Percentiles rank a stretch among this genome's conserved stretches.
These are phyloP conservation scores for Naganishia friedmannii DNA, from an alignment of 768 basidiomycete species.

Conservation along the genomic window DNA sequence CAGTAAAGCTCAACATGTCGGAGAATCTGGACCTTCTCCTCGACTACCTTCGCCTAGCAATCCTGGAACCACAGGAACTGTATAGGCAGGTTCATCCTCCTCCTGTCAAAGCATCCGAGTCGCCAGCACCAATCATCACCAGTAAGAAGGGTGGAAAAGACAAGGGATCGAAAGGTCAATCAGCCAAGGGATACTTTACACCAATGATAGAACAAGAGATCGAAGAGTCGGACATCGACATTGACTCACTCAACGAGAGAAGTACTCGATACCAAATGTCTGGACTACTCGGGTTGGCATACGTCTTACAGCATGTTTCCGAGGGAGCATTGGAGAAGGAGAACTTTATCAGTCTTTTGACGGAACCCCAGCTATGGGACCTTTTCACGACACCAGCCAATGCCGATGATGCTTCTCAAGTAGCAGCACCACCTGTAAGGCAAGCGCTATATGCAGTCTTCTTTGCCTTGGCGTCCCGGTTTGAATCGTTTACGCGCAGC, in stretches of 20 bases:
- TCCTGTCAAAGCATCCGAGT: conserved; percentile 32
- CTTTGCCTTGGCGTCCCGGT: conserved; percentile 10
- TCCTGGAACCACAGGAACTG: conserved; percentile 45
- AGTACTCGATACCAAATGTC: conserved; percentile 38
- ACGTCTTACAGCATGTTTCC: conserved; percentile 36
- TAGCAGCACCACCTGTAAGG: conserved; percentile 63
- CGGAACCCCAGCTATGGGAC: conserved; percentile 20
- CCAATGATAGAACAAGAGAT: conserved; percentile 29
- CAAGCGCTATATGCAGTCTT: conserved; percentile 67
- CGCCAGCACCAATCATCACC: conserved; percentile 8
- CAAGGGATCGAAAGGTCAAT: not conserved
- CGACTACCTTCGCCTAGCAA: conserved; percentile 47
- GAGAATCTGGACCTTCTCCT: conserved; percentile 39
- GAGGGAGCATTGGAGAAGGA: conserved; percentile 1
- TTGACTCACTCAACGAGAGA: conserved; percentile 29
- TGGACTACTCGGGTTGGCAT: conserved; percentile 46
- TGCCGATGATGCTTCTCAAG: not conserved
- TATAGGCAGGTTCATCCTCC: conserved; percentile 51
- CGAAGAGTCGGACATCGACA: conserved; percentile 33
- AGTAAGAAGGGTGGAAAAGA: conserved; percentile 26
- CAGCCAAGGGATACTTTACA: conserved; percentile 17
- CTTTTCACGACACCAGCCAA: conserved; percentile 11
- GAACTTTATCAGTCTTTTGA: not conserved
- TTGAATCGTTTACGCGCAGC: not conserved
- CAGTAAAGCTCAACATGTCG: conserved; percentile 37